Evolutionary conservation across 768 basidiomycete genomes (phyloP).

Genomic region (Hygrocybe punicea): DNA sequence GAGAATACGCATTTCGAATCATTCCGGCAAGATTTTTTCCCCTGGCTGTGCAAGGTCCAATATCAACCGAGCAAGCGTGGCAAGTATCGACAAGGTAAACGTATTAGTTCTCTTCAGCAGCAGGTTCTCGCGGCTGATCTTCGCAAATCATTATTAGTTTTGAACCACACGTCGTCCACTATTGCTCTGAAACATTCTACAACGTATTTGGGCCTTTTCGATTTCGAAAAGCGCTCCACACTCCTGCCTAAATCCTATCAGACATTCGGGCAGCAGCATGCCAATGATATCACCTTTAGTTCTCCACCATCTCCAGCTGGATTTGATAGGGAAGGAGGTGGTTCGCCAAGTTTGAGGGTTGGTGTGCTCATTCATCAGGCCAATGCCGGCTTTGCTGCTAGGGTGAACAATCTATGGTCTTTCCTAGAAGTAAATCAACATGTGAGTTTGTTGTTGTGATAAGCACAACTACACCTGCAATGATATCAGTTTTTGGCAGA

Average conservation of each 20-base stretch:
- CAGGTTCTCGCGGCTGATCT: background rate
- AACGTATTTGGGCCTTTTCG: background rate
- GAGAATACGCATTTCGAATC: slow-evolving; percentile 74
- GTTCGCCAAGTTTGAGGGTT: slow-evolving; percentile 52
- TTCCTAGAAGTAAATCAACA: slow-evolving; percentile 81
- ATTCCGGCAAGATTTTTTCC: slow-evolving; percentile 84
- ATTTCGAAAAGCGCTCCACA: background rate
- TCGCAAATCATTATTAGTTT: slow-evolving; percentile 34
- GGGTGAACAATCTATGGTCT: slow-evolving; percentile 72
- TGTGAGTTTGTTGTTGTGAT: slow-evolving; percentile 40
- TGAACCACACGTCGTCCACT: slow-evolving; percentile 44
- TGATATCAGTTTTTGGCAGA: background rate
- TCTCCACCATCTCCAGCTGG: slow-evolving; percentile 42
- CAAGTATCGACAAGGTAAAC: slow-evolving; percentile 61
- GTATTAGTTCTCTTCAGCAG: slow-evolving; percentile 24
- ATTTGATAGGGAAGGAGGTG: background rate
- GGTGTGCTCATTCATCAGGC: slow-evolving; percentile 59
- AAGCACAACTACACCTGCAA: background rate
- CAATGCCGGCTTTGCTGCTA: slow-evolving; percentile 54
- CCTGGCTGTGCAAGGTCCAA: slow-evolving; percentile 87
- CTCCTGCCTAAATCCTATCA: background rate
- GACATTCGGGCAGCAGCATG: slow-evolving; percentile 5
- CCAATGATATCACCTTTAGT: slow-evolving; percentile 23
- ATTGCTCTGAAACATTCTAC: slow-evolving; percentile 63
- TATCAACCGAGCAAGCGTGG: slow-evolving; percentile 60